phyloP scores from a whole-genome alignment of 2,329 filamentous ascomycete species.

The Penicillium sp. region DNA sequence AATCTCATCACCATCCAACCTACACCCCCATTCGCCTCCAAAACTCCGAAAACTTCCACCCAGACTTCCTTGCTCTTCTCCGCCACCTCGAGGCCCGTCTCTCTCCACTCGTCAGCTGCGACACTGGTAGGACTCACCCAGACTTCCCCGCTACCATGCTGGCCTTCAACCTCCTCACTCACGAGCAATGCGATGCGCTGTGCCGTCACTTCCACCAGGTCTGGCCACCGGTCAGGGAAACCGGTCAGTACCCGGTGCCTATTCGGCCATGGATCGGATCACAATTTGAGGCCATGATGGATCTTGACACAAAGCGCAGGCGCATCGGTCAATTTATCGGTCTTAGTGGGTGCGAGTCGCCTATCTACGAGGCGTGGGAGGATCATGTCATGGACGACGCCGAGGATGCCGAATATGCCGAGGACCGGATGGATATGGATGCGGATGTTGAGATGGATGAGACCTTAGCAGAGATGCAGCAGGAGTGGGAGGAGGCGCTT shows the following conservation, averaged over 20 bases:
- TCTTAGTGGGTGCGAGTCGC: slow-evolving; percentile 38
- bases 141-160: slow-evolving; percentile 42
- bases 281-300: slow-evolving; percentile 18
- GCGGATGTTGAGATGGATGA: slow-evolving; percentile 1
- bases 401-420: neutral
- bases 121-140: slow-evolving; percentile 39
- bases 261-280: slow-evolving; percentile 36
- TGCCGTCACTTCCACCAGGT: slow-evolving; percentile 47
- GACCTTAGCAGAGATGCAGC: slow-evolving; percentile 25
- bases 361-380: slow-evolving; percentile 6
- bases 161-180: slow-evolving; percentile 45
- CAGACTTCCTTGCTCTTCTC: slow-evolving; percentile 19
- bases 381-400: neutral
- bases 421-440: neutral
- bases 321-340: slow-evolving; percentile 49
- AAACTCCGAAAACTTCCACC: slow-evolving; percentile 1
- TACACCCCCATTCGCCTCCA: neutral
- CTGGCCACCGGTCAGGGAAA: slow-evolving; percentile 35
- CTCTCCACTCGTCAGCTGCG: slow-evolving; percentile 39
- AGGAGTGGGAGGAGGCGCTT: slow-evolving; percentile 34
- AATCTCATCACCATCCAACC: neutral
- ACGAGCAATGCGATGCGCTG: slow-evolving; percentile 43
- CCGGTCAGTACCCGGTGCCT: slow-evolving; percentile 36
- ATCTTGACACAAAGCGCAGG: slow-evolving; percentile 41
- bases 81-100: slow-evolving; percentile 35